A percentile compares a stretch with the other conserved stretches of the same genome.
phyloP scores from a whole-genome alignment of 495 filamentous ascomycete genomes.

The Margaritispora aquatica region DNA sequence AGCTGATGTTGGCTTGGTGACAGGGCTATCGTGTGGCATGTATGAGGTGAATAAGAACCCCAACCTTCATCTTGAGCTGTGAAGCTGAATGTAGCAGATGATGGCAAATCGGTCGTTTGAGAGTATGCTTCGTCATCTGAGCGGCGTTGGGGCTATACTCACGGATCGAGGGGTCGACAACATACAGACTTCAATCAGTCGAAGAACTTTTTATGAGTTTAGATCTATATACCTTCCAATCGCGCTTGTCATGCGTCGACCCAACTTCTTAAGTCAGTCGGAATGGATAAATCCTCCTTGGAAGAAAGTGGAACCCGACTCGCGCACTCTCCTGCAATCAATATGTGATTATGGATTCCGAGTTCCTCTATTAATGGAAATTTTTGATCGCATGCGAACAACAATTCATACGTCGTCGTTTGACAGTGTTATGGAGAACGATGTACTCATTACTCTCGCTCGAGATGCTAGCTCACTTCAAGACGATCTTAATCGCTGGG shows the following conservation, averaged over 20 bases:
- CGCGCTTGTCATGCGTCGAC: background rate
- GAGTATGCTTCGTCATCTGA: background rate
- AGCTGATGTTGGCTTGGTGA: background rate
- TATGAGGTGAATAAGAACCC: conserved; percentile 1
- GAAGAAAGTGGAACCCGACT: background rate
- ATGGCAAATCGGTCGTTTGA: conserved; percentile 1
- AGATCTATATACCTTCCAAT: background rate
- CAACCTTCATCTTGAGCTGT: background rate
- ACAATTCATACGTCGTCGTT: background rate
- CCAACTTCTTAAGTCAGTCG: background rate
- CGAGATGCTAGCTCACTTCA: background rate
- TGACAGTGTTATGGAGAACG: background rate
- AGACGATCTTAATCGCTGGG: background rate
- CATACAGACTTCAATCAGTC: background rate
- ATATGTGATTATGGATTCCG: background rate
- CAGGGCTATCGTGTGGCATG: background rate
- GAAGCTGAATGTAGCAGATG: background rate
- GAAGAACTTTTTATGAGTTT: conserved; percentile 5
- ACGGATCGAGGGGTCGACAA: background rate
- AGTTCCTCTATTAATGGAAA: background rate
- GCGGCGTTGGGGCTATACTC: background rate
- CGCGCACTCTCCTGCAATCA: background rate
- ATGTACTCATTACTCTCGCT: background rate
- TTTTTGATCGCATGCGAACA: background rate
- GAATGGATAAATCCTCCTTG: background rate